A percentile compares a stretch with the other conserved stretches of the same genome.
Evolutionary conservation across 2,329 filamentous ascomycete genomes (phyloP).

Genomic region (Claviceps sp.): DNA sequence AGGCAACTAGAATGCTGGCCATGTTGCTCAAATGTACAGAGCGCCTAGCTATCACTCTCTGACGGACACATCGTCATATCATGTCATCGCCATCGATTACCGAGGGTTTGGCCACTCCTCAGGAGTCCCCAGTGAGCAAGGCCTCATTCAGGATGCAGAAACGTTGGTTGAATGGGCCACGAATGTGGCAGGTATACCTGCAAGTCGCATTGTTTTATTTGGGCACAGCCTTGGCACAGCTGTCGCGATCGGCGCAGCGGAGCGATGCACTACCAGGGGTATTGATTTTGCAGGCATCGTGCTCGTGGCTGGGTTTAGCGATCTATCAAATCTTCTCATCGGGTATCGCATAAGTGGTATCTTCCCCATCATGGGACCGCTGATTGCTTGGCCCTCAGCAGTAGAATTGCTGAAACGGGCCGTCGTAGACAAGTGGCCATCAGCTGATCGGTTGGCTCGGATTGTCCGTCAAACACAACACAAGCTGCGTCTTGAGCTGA

Average conservation of each 20-base stretch:
- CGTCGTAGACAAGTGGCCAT: conserved; percentile 74
- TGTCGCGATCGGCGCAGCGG: conserved; percentile 60
- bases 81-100: conserved; percentile 84
- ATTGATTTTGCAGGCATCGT: conserved; percentile 68
- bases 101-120: conserved; percentile 75
- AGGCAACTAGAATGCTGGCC: conserved; percentile 59
- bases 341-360: conserved; percentile 69
- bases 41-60: conserved; percentile 67
- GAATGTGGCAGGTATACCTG: conserved; percentile 46
- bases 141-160: conserved; percentile 67
- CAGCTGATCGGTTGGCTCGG: conserved; percentile 49
- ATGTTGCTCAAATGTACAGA: conserved; percentile 66
- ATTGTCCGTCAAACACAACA: conserved; percentile 37
- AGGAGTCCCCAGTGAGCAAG: conserved; percentile 66
- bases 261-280: conserved; percentile 49
- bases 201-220: conserved; percentile 63
- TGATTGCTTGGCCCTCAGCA: conserved; percentile 52
- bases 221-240: conserved; percentile 86
- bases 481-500: conserved; percentile 51
- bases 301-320: conserved; percentile 68
- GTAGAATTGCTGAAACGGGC: conserved; percentile 45
- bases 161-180: conserved; percentile 62
- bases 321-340: conserved; percentile 57
- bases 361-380: conserved; percentile 65
- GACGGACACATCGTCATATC: conserved; percentile 58